A percentile compares a stretch with the other conserved stretches of the same genome.
Evolutionary conservation across 345 rosid species (phyloP).

Genomic region (Euphorbia lathyris): DNA sequence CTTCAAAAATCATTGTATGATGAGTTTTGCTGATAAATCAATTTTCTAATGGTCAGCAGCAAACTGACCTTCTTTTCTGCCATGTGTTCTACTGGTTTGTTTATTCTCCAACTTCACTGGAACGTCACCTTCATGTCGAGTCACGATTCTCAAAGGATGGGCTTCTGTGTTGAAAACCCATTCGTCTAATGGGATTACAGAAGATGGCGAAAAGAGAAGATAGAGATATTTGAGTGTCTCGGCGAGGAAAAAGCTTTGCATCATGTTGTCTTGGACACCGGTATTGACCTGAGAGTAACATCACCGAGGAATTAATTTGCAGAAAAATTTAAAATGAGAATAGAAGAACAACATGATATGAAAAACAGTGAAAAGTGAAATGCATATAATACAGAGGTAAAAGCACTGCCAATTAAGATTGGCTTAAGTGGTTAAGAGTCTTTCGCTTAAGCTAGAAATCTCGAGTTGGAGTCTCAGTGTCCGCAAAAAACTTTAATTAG

Average conservation of each 20-base stretch:
- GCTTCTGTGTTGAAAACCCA: conserved; percentile 99
- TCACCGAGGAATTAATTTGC: neutral
- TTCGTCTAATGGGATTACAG: conserved; percentile 80
- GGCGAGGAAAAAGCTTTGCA: conserved; percentile 97
- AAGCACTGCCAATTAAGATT: no score
- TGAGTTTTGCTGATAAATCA: neutral
- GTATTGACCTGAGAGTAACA: conserved; percentile 58
- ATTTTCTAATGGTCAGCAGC: conserved; percentile 6
- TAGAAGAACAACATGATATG: no score
- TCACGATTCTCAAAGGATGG: conserved; percentile 72
- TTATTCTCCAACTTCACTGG: neutral
- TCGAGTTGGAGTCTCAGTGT: no score
- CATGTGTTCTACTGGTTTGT: conserved; percentile 1
- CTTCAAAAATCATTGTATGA: neutral
- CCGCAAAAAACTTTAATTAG: no score
- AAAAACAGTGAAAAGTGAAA: no score
- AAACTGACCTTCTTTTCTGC: conserved; percentile 22
- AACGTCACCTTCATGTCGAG: neutral
- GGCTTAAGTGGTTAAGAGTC: no score
- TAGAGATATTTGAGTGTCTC: conserved; percentile 91
- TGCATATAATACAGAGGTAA: no score
- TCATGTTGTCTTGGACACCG: conserved; percentile 85
- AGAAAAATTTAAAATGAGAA: no score
- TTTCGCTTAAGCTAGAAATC: no score
- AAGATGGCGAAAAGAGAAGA: conserved; percentile 83